phyloP scores from a whole-genome alignment of 2,329 filamentous ascomycete genomes.

The Cladosporium colombiae region DNA sequence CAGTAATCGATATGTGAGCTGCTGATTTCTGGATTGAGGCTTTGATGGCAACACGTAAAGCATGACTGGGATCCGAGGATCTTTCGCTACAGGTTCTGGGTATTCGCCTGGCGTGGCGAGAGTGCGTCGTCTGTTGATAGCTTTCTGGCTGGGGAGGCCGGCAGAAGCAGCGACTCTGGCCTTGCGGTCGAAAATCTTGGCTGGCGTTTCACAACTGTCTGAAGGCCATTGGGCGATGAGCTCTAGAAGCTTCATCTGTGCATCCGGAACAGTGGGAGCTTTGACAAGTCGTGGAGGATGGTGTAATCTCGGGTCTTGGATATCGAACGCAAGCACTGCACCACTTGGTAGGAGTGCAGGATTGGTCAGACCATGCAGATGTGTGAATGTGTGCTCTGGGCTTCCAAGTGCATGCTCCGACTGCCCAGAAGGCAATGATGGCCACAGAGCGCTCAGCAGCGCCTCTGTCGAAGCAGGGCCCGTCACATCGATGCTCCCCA shows the following conservation, averaged over 20 bases:
- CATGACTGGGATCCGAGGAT: slow-evolving; percentile 77
- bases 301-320: slow-evolving; percentile 76
- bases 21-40: slow-evolving; percentile 46
- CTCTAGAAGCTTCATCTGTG: slow-evolving; percentile 53
- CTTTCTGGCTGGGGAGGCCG: slow-evolving; percentile 72
- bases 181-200: slow-evolving; percentile 66
- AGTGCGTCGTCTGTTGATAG: slow-evolving; percentile 74
- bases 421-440: slow-evolving; percentile 29
- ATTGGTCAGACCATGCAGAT: slow-evolving; percentile 63
- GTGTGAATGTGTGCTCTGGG: slow-evolving; percentile 48
- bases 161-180: slow-evolving; percentile 64
- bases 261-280: slow-evolving; percentile 27
- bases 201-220: slow-evolving; percentile 49
- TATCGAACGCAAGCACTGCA: slow-evolving; percentile 69
- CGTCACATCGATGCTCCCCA: slow-evolving; percentile 69
- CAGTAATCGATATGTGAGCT: slow-evolving; percentile 78
- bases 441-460: slow-evolving; percentile 67
- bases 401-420: slow-evolving; percentile 30
- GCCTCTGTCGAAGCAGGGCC: slow-evolving; percentile 79
- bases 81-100: slow-evolving; percentile 58
- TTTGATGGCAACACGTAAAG: slow-evolving; percentile 54
- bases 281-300: slow-evolving; percentile 66
- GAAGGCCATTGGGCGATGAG: slow-evolving; percentile 68
- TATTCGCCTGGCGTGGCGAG: slow-evolving; percentile 63
- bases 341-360: slow-evolving; percentile 69